Conservation (phyloP, 139 green algal species). For the Coelastrella sp. region DNA sequence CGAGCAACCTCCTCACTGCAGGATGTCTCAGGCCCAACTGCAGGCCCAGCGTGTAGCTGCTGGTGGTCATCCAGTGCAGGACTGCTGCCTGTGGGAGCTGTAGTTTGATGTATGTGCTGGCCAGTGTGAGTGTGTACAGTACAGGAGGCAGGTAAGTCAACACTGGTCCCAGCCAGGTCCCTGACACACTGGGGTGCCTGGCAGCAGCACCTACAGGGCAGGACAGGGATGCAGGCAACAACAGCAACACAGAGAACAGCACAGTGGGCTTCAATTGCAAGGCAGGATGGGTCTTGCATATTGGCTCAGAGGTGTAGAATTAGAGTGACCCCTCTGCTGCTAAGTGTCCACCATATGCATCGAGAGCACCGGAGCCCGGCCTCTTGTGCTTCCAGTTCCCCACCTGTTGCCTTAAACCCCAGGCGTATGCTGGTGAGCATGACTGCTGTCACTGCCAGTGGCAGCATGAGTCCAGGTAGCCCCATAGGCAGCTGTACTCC, state of each 20-base stretch:
- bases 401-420: conserved; percentile 57
- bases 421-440: conserved; percentile 75
- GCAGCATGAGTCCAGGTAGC: conserved; percentile 65
- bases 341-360: too few relatives aligned
- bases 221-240: too few relatives aligned
- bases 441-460: conserved; percentile 59
- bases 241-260: too few relatives aligned
- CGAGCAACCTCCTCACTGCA: background rate
- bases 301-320: too few relatives aligned
- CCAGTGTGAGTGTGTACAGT: conserved; percentile 59
- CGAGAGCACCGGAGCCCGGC: too few relatives aligned
- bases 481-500: conserved; percentile 56
- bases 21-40: conserved; percentile 43
- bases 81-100: conserved; percentile 80
- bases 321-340: too few relatives aligned
- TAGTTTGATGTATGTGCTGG: conserved; percentile 61
- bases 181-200: conserved; percentile 30
- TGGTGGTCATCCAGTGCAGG: conserved; percentile 77
- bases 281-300: too few relatives aligned
- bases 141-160: conserved; percentile 53
- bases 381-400: too few relatives aligned
- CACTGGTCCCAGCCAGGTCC: conserved; percentile 42
- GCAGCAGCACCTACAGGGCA: background rate
- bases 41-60: conserved; percentile 64
- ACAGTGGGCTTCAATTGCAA: too few relatives aligned